phyloP scores from a whole-genome alignment of 2,329 filamentous ascomycete genomes.

The Hawksworthiomyces lignivorus region DNA sequence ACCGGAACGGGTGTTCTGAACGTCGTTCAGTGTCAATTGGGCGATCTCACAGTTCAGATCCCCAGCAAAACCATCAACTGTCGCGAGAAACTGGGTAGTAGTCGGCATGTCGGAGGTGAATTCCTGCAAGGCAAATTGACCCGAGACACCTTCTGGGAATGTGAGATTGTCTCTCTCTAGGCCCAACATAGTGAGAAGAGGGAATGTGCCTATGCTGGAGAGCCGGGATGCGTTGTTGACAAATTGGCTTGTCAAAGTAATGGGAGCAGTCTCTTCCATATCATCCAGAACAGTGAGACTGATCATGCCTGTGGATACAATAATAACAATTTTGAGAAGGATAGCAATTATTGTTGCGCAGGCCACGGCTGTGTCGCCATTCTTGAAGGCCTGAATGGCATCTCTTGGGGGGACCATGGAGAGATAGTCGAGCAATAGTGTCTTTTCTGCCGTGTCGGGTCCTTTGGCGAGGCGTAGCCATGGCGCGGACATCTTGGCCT shows the following conservation, averaged over 20 bases:
- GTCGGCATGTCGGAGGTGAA: constrained; percentile 21
- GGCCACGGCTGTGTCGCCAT: constrained; percentile 28
- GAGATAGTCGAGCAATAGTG: constrained; percentile 29
- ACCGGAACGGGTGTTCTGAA: constrained; percentile 15
- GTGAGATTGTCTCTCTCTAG: constrained; percentile 20
- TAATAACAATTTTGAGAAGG: constrained; percentile 25
- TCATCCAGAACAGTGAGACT: constrained; percentile 23
- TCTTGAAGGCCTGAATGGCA: constrained; percentile 22
- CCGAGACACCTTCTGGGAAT: constrained; percentile 26
- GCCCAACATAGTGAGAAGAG: constrained; percentile 26
- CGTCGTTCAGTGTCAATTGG: constrained; percentile 18
- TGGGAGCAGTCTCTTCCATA: constrained; percentile 16
- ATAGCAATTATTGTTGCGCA: constrained; percentile 20
- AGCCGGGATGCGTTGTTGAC: constrained; percentile 20
- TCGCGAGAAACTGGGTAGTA: constrained; percentile 21
- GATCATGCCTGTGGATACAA: constrained; percentile 30
- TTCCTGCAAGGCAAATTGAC: constrained; percentile 27
- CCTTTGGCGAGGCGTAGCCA: constrained; percentile 28
- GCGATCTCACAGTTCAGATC: constrained; percentile 25
- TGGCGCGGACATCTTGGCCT: constrained; percentile 29
- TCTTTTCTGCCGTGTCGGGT: constrained; percentile 22
- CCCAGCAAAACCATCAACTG: constrained; percentile 27
- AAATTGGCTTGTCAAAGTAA: constrained; percentile 24
- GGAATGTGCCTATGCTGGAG: constrained; percentile 19
- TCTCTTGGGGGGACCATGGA: constrained; percentile 22